Conservation (phyloP, 805 yeast genomes). For the Teunomyces funiuensis region DNA sequence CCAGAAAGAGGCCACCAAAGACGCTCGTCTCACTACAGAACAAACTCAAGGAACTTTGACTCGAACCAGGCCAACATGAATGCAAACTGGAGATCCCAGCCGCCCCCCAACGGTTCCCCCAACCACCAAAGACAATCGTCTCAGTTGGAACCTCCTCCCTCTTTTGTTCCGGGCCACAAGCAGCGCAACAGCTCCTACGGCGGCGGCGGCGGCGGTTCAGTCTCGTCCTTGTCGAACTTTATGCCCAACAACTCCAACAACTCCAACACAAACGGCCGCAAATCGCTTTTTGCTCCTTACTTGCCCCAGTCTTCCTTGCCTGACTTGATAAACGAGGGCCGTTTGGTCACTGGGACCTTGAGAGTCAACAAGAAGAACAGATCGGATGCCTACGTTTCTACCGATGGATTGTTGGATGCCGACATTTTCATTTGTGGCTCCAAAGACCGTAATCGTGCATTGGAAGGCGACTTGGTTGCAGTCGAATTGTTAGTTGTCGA, state of each 20-base stretch:
- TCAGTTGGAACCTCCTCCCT: constrained; percentile 37
- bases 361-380: constrained; percentile 95
- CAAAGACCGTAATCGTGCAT: constrained; percentile 94
- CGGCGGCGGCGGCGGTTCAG: constrained; percentile 56
- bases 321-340: constrained; percentile 82
- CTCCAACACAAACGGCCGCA: constrained; percentile 45
- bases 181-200: constrained; percentile 66
- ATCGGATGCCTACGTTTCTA: constrained; percentile 97
- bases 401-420: constrained; percentile 93
- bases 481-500: constrained; percentile 92
- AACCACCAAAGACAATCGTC: constrained; percentile 25
- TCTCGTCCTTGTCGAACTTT: constrained; percentile 46
- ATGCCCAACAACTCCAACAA: constrained; percentile 24
- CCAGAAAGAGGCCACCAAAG: constrained; percentile 42
- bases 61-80: constrained; percentile 40
- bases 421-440: constrained; percentile 98
- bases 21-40: constrained; percentile 40
- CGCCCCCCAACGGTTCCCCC: constrained; percentile 29
- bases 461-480: constrained; percentile 96
- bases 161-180: constrained; percentile 77
- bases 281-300: constrained; percentile 92
- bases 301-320: constrained; percentile 92
- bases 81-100: constrained; percentile 67
- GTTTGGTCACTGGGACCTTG: constrained; percentile 86
- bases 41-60: constrained; percentile 40